Base-by-base conservation (phyloP, 2,329 filamentous ascomycete genomes). In the Fusarium oligoseptatum region DNA sequence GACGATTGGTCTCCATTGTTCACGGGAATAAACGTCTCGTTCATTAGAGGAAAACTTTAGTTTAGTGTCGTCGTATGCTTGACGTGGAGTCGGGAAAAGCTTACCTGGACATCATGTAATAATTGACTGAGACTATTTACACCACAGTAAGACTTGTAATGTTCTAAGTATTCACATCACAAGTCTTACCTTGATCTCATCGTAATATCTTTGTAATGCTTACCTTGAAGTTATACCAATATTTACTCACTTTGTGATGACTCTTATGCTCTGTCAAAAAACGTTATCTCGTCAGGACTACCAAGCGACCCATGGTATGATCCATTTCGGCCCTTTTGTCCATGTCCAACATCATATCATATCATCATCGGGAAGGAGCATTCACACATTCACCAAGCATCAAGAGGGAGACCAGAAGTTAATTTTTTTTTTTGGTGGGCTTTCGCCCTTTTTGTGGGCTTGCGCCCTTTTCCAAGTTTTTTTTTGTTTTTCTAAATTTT, bases 401-500 rank as follows among this genome's bases (percentile, higher is more conserved):
- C 27, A 43, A 12, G n/a, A 12, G 20, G 41, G 41, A 34, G 11
- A 22, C n/a, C 6, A 48, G 43, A 48, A 43, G n/a, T 20, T 43
- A 12, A 22, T 15, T 15, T 43, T 56, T 67, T 24, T 24, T 24
- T 71, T 71, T 71, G 56, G 66, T 57, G 62, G 70, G 71, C 56
- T 43, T 45, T 52, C 45, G 48, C 58, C 71, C 61, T 52, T 64
- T 64, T 71, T 7, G 22, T 74, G 55, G 62, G 71, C 67, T 64
- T 64, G 48, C 52, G 64, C 71, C 62, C 68, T 62, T 64, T 72
- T 64, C 57, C 69, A 37, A 43, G 34, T 69, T 63, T 71, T 71
- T 69, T 72, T 58, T 17, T 64, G n/a, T 27, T 74, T 68, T 72
- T 72, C 52, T 64, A 20, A 11, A 17, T 57, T 70, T 70, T 56